Conservation (phyloP, 2,329 filamentous ascomycete species). For the Metarhizium anisopliae region DNA sequence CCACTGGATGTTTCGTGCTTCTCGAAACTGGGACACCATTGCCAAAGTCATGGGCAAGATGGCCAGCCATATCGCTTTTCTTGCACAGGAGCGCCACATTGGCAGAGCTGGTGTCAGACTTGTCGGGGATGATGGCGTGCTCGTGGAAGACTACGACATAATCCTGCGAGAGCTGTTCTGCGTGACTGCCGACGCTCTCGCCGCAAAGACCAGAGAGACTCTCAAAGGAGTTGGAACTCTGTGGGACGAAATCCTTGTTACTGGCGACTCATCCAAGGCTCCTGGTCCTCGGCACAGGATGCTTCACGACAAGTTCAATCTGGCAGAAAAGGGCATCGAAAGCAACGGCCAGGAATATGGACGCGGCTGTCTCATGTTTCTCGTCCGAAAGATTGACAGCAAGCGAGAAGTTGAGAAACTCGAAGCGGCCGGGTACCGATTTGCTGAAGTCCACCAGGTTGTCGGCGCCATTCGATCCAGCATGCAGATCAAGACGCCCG, state of each 20-base stretch:
- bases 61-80: slow-evolving; percentile 55
- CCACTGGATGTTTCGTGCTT: slow-evolving; percentile 79
- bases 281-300: background rate
- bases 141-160: slow-evolving; percentile 61
- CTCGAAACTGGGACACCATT: slow-evolving; percentile 66
- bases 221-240: slow-evolving; percentile 58
- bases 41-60: slow-evolving; percentile 62
- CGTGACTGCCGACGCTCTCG: slow-evolving; percentile 65
- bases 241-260: slow-evolving; percentile 68
- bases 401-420: slow-evolving; percentile 54
- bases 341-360: slow-evolving; percentile 36
- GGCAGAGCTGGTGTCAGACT: slow-evolving; percentile 31
- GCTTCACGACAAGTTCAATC: slow-evolving; percentile 11
- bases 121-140: slow-evolving; percentile 43
- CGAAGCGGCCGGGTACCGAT: slow-evolving; percentile 67
- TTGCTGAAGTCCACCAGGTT: slow-evolving; percentile 62
- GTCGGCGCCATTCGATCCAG: slow-evolving; percentile 58
- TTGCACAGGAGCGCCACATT: slow-evolving; percentile 33
- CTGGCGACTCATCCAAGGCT: slow-evolving; percentile 31
- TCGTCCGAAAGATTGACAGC: slow-evolving; percentile 55
- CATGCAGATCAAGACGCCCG: slow-evolving; percentile 61
- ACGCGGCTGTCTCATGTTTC: slow-evolving; percentile 71
- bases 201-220: slow-evolving; percentile 53
- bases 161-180: slow-evolving; percentile 81
- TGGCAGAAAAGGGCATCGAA: slow-evolving; percentile 31